Conservation (phyloP, 1,284 basidiomycete genomes). For the Rhodotorula sp. region DNA sequence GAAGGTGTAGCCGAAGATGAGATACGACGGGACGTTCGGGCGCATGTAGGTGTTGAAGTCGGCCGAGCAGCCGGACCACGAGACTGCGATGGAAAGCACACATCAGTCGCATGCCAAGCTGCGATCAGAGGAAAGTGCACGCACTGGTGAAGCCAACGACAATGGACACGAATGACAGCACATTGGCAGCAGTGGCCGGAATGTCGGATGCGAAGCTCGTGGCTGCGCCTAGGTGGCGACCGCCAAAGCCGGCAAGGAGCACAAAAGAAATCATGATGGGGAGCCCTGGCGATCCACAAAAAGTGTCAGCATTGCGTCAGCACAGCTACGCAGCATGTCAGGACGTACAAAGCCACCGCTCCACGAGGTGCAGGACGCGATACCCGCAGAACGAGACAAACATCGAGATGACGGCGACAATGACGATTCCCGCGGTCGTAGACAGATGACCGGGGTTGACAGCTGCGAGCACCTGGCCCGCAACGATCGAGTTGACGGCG, state of each 20-base stretch:
- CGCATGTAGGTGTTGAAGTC: constrained; percentile 48
- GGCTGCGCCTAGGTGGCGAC: constrained; percentile 47
- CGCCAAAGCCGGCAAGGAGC: constrained; percentile 49
- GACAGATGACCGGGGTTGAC: constrained; percentile 61
- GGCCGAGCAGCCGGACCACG: constrained; percentile 49
- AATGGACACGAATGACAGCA: constrained; percentile 49
- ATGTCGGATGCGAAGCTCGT: constrained; percentile 43
- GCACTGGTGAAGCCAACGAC: constrained; percentile 50
- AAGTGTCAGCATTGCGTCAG: too few species aligned
- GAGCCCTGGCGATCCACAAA: constrained; percentile 37
- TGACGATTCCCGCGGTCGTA: constrained; percentile 76
- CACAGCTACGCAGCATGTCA: neutral
- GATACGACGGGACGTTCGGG: constrained; percentile 19
- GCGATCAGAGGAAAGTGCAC: neutral
- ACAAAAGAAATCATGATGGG: constrained; percentile 50
- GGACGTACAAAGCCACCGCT: constrained; percentile 45
- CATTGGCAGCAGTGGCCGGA: constrained; percentile 43
- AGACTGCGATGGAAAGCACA: constrained; percentile 9
- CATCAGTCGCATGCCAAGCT: too few species aligned
- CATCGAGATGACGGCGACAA: constrained; percentile 75
- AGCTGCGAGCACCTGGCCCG: constrained; percentile 73
- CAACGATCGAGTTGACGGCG: constrained; percentile 74
- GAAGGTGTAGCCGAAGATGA: constrained; percentile 41
- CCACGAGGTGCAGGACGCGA: constrained; percentile 59
- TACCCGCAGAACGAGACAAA: constrained; percentile 78